These are phyloP conservation scores for Gossypium australe DNA, from an alignment of 345 rosid genomes.

Conservation along the genomic window DNA sequence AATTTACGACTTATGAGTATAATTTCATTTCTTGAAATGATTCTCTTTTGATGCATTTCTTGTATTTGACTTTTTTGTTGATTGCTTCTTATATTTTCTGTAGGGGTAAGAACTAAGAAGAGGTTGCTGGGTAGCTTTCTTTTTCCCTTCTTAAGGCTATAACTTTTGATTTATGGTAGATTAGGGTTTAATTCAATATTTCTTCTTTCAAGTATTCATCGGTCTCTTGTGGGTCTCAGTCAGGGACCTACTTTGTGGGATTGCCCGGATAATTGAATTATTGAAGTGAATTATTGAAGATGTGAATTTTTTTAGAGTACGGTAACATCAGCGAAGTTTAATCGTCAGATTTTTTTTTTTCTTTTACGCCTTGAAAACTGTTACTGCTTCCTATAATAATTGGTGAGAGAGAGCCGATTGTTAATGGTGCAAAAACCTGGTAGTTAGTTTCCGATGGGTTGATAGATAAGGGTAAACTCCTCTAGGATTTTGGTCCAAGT, in stretches of 20 bases:
- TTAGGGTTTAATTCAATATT: neutral
- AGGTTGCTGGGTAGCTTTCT: neutral
- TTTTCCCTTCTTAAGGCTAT: neutral
- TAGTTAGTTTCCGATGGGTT: neutral
- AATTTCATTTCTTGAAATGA: neutral
- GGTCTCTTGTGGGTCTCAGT: constrained; percentile 25
- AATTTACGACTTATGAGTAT: neutral
- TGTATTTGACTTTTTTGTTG: constrained; percentile 1
- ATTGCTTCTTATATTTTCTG: neutral
- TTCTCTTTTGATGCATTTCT: neutral
- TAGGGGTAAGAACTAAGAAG: neutral
- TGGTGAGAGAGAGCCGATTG: constrained; percentile 13
- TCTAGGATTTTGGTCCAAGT: constrained; percentile 14
- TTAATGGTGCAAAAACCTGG: neutral
- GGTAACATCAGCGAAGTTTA: neutral
- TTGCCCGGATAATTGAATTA: constrained; percentile 13
- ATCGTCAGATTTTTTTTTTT: constrained; percentile 6
- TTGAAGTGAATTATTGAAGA: constrained; percentile 28
- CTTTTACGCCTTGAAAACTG: neutral
- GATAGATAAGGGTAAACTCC: constrained; percentile 5
- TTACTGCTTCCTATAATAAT: constrained; percentile 17
- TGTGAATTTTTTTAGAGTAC: neutral
- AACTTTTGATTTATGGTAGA: neutral
- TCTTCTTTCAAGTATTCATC: neutral
- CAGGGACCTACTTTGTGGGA: constrained; percentile 19